These are phyloP conservation scores for Eutrema heterophyllum DNA, from an alignment of 345 rosid genomes.

Conservation along the genomic window DNA sequence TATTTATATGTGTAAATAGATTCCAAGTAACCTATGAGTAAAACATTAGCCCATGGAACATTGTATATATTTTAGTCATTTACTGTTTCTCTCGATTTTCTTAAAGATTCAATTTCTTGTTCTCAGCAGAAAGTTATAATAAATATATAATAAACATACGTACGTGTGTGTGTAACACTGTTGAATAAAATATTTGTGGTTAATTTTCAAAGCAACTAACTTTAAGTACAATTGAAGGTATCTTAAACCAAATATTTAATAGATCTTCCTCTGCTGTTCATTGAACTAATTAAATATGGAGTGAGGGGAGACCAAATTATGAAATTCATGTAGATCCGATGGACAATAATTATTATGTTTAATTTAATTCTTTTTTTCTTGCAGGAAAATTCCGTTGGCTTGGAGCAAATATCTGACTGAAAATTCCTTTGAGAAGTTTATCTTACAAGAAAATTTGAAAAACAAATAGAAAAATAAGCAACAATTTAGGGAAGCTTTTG, in stretches of 20 bases:
- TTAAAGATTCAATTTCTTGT: slow-evolving; percentile 16
- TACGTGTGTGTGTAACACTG: slow-evolving; percentile 10
- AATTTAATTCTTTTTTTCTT: background rate
- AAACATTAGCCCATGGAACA: slow-evolving; percentile 14
- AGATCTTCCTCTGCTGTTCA: background rate
- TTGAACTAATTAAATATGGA: slow-evolving; percentile 8
- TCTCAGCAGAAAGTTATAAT: background rate
- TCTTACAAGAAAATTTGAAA: background rate
- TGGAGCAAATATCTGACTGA: background rate
- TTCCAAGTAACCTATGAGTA: slow-evolving; percentile 3
- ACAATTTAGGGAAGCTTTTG: background rate
- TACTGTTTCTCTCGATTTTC: slow-evolving; percentile 10
- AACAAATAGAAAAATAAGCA: background rate
- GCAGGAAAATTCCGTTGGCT: background rate
- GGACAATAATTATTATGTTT: background rate
- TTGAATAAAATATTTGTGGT: slow-evolving; percentile 22
- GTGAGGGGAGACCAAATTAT: slow-evolving; percentile 13
- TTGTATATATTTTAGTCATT: background rate
- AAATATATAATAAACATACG: slow-evolving; percentile 5
- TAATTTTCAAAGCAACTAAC: slow-evolving; percentile 28
- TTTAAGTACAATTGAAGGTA: slow-evolving; percentile 30
- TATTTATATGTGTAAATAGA: background rate
- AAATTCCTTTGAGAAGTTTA: background rate
- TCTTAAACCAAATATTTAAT: slow-evolving; percentile 18
- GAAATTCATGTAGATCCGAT: slow-evolving; percentile 19